Evolutionary conservation across 2,329 filamentous ascomycete species (phyloP), one percentile per base, ranked within the genome.

Genomic region (Corniculantispora saksenae): DNA sequence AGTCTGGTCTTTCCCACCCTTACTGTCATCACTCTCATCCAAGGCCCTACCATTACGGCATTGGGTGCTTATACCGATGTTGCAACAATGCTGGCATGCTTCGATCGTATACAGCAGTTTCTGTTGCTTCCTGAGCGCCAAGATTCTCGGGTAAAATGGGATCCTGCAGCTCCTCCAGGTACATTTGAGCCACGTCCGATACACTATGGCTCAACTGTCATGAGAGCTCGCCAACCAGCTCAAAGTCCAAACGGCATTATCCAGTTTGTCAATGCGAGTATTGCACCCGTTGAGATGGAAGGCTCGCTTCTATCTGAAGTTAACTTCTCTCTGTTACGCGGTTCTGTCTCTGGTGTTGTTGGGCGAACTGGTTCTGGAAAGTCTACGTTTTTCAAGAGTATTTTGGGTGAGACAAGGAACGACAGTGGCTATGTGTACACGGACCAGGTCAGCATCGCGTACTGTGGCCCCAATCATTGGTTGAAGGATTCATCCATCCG

Each of bases 401-500:
- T 60, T 40, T 5, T 60, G 21, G 57, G 57, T 0, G 56, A 59
- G 6, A 35, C 56, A 0, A 59, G 38, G 25, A 48, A 21, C 21
- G 15, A 27, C 3, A n/a, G 21, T 12, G 56, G 56, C 6, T 29
- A 17, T 12, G 27, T 59, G 3, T 50, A 32, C n/a, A 48, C 43
- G 23, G 56, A 60, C 10, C 7, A 17, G 8, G 43, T 38, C 12
- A 50, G 47, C 7, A 60, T 60, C 8, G 45, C 45, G 3, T 51
- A 60, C 23, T 60, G 57, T 38, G 57, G 57, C n/a, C 9, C 27
- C 17, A 21, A 61, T 3, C 3, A 27, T 21, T 63, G 60, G 60
- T n/a, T 63, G 2, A n/a, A 15, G 21, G 40, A 63, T 21, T 15
- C 19, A 5, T 56, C 60, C 3, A 38, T 63, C 21, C 51, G 43